Base-by-base conservation (phyloP, 106 monocot genomes). In the Dactylorhiza incarnata region DNA sequence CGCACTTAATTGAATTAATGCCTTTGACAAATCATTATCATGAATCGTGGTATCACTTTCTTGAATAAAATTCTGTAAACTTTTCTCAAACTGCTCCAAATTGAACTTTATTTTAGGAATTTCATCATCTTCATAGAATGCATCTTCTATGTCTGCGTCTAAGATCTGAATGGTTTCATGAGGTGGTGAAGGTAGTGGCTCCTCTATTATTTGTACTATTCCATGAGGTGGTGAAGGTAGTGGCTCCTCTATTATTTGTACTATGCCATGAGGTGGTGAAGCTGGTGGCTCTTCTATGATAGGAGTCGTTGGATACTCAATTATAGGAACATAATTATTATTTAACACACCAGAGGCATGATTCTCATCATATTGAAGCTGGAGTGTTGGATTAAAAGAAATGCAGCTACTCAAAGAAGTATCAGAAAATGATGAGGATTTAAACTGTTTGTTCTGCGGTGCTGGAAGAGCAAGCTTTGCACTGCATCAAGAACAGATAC, bases 111-210 rank as follows among this genome's bases (percentile, higher is more conserved):
- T 73, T 49, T 62, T 73, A 73, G 79, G 79, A 61, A 78, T 63
- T 37, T 79, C 73, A 63, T 80, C 74, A 29, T 79, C 61, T 48
- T 79, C 48, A 80, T 52, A 67, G 68, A 52, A 80, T n/a, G 37
- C 50, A 43, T 79, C 79, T 44, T 79, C 79, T 19, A 79, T 79
- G 37, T 63, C 65, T 65, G 26, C 13, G 29, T 29, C 65, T 26
- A 26, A 25, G 4, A 46, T 71, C 3, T 9, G 54, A 19, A 46
- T 16, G 10, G 47, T 7, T n/a, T 29, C 65, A 26, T 7, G 26
- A 65, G 65, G 65, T 29, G 65, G 29, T 65, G 65, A 65, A 29
- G 37, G 37, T 37, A 37, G 37, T 37, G 37, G 37, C 15, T 52
- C 52, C 4, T 52, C 52, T 52, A 15, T 52, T 52, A 15, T 68